Evolutionary conservation across 805 yeast genomes (phyloP), one percentile per base, ranked within the genome.

Genomic region (Lachancea cidri): DNA sequence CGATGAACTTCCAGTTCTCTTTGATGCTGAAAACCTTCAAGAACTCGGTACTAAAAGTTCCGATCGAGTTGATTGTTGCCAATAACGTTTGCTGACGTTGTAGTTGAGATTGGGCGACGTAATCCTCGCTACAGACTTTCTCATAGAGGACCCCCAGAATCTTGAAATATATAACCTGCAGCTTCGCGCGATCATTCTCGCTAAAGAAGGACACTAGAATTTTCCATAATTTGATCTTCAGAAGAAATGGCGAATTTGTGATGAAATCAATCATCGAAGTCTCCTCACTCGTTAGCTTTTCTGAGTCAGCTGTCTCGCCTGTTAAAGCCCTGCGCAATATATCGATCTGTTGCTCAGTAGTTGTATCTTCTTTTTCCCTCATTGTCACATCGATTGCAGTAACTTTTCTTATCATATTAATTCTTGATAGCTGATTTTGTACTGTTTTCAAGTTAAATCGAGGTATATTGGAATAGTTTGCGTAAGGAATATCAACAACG

Each of bases 141-240:
- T 55, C 48, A 1, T 72, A 50, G 16, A 83, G 58, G 15, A 77
- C 62, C 2, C 58, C 53, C 2, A 86, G 43, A 11, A 76, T 74
- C 19, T 66, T 67, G 33, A 75, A 76, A 48, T 82, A 74, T 0
- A 85, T 79, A 14, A 53, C 49, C 30, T 71, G 66, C 25, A 72
- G 68, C 17, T 71, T 67, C 0, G 59, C 58, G 2, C 61, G 32
- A 17, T 64, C 53, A 1, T 44, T 24, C 5, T 39, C 52, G 2
- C 54, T 55, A 50, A 83, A 85, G 41, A 73, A 72, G 47, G 73
- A 76, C 36, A 86, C 70, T 14, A 89, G 65, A 17, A 83, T 71
- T 24, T 76, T 77, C 95, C 97, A 89, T 2, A 93, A 62, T 40
- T 81, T 80, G 29, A 88, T 64, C 42, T 76, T 76, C 56, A 87